Evolutionary conservation across 2,329 filamentous ascomycete genomes (phyloP), one percentile per base, ranked within the genome.

Genomic region (Didymellaceae sp.): DNA sequence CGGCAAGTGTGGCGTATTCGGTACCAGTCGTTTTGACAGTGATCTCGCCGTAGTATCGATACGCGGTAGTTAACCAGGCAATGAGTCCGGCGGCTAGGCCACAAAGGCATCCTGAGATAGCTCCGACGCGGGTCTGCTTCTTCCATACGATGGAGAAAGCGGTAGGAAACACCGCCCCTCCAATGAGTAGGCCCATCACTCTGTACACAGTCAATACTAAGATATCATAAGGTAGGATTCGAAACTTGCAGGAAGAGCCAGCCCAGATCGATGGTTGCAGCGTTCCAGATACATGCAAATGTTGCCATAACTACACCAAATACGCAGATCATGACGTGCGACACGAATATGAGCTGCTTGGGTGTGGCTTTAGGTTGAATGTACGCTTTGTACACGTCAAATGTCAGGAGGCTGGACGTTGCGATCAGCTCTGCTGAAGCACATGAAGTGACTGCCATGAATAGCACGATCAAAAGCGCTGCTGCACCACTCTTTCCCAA

Each of bases 381-480:
- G 54, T 76, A 77, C 0, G 68, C 70, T 54, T 76, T 75, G 66
- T 76, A 77, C n/a, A 77, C 67, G 45, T 77, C 75, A 51, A 74
- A 77, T 0, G 74, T 76, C 2, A 74, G 57, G 1, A 77, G 61
- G 6, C 72, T 71, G 5, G 71, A 73, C 1, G 75, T 73, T 0
- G 74, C 72, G 25, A 76, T 75, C 14, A 76, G 64, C 45, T 77
- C 73, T 1, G 74, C 70, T 11, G 72, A 75, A n/a, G 62, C 63
- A 25, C 61, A 67, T 3, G 65, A 69, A 1, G 67, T 71, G n/a
- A 70, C 67, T 17, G 67, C 68, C 67, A 71, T 71, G 50, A 71
- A 71, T 6, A 70, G 45, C 18, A 70, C 61, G 8, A 71, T 55
- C 1, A 71, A 51, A 13, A 69, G 31, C 7, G 67, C 65, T 6